These are phyloP conservation scores for Camellia japonica DNA, from an alignment of 148 eudicot species.

Conservation along the genomic window DNA sequence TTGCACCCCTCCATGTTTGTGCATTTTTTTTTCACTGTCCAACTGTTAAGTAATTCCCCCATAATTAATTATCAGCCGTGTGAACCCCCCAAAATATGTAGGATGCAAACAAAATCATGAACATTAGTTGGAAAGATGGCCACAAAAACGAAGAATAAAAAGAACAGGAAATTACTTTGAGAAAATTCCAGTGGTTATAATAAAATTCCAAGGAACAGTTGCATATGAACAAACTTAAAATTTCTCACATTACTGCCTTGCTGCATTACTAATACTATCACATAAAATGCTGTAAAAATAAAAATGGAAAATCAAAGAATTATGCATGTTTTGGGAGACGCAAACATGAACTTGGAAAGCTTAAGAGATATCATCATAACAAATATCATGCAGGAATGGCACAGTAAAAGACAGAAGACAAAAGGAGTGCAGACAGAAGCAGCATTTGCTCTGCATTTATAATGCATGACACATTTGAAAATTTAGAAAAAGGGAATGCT, in stretches of 20 bases:
- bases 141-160: background rate
- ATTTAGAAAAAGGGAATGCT: conserved; percentile 20
- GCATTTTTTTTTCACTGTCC: too few relatives aligned
- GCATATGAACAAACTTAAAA: background rate
- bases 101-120: background rate
- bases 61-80: background rate
- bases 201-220: background rate
- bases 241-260: background rate
- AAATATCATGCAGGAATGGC: background rate
- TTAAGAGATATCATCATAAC: background rate
- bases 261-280: background rate
- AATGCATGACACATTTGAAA: background rate
- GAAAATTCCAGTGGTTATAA: background rate
- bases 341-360: background rate
- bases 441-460: background rate
- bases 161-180: background rate
- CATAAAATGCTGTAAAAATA: background rate
- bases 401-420: background rate
- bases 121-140: background rate
- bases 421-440: too few relatives aligned
- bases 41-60: too few relatives aligned
- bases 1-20: too few relatives aligned
- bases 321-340: background rate
- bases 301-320: background rate
- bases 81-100: background rate